Evolutionary conservation across 2,329 filamentous ascomycete genomes (phyloP).

Genomic region (Lanzia echinophila): DNA sequence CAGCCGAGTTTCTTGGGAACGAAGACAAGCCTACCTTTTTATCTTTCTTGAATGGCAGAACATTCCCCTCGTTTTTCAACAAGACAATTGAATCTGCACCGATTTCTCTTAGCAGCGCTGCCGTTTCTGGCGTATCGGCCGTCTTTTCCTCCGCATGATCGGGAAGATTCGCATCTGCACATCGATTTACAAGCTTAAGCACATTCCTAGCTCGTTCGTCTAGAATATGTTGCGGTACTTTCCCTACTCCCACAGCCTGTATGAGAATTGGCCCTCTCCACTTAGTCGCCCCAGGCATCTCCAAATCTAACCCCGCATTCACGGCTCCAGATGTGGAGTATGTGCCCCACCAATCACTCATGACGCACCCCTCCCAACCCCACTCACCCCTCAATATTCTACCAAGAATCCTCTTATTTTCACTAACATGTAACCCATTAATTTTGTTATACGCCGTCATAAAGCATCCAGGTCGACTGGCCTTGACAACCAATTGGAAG

Average conservation of each 20-base stretch:
- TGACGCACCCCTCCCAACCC: constrained; percentile 50
- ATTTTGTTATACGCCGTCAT: constrained; percentile 56
- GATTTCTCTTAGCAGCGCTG: constrained; percentile 45
- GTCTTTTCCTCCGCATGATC: constrained; percentile 25
- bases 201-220: constrained; percentile 19
- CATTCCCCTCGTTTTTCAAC: constrained; percentile 52
- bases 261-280: constrained; percentile 18
- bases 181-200: constrained; percentile 26
- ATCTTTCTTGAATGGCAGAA: constrained; percentile 45
- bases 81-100: constrained; percentile 56
- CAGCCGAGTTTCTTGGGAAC: constrained; percentile 37
- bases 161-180: constrained; percentile 30
- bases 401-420: constrained; percentile 45
- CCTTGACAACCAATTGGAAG: constrained; percentile 50
- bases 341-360: constrained; percentile 50
- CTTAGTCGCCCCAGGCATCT: constrained; percentile 34
- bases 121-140: constrained; percentile 30
- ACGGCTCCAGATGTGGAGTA: constrained; percentile 23
- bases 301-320: constrained; percentile 32
- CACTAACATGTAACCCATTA: constrained; percentile 49
- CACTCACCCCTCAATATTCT: constrained; percentile 49
- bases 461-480: constrained; percentile 45
- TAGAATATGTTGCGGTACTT: constrained; percentile 20
- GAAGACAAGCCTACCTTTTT: constrained; percentile 43
- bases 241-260: constrained; percentile 16